Conservation (phyloP, 305 asterid genomes). For the Coffea humblotiana region DNA sequence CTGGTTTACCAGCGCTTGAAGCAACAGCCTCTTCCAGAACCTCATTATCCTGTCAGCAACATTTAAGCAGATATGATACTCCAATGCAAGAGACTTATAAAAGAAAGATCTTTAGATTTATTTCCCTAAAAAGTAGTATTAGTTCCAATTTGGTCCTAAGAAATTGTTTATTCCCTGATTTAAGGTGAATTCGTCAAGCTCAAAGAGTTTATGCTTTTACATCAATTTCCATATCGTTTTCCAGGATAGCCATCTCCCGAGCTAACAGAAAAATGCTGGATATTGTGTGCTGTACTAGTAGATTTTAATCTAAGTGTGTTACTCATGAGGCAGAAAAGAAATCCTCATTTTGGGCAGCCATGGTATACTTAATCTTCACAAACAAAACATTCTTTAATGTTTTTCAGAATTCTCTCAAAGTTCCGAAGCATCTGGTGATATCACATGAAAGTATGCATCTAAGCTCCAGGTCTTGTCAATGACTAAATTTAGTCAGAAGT, state of each 20-base stretch:
- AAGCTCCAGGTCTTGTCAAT: background rate
- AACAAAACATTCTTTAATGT: background rate
- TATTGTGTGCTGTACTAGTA: background rate
- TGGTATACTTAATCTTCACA: background rate
- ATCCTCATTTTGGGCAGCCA: background rate
- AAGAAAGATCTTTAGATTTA: background rate
- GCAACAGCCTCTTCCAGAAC: slow-evolving; percentile 77
- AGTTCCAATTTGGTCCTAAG: background rate
- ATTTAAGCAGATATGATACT: slow-evolving; percentile 1
- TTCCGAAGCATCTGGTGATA: background rate
- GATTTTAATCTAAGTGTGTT: background rate
- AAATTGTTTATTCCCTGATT: background rate
- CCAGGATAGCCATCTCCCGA: background rate
- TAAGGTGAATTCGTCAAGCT: background rate
- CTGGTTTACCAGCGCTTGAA: slow-evolving; percentile 56
- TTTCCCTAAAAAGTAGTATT: background rate
- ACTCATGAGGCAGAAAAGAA: background rate
- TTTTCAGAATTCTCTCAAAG: background rate
- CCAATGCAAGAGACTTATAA: slow-evolving; percentile 2
- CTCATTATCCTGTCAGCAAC: slow-evolving; percentile 53
- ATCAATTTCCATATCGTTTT: background rate
- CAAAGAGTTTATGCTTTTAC: slow-evolving; percentile 2
- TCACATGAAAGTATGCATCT: background rate
- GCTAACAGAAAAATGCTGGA: background rate
- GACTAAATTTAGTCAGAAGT: background rate